These are phyloP conservation scores for Suhomyces wounanorum DNA, from an alignment of 1,139 yeast species.

Conservation along the genomic window DNA sequence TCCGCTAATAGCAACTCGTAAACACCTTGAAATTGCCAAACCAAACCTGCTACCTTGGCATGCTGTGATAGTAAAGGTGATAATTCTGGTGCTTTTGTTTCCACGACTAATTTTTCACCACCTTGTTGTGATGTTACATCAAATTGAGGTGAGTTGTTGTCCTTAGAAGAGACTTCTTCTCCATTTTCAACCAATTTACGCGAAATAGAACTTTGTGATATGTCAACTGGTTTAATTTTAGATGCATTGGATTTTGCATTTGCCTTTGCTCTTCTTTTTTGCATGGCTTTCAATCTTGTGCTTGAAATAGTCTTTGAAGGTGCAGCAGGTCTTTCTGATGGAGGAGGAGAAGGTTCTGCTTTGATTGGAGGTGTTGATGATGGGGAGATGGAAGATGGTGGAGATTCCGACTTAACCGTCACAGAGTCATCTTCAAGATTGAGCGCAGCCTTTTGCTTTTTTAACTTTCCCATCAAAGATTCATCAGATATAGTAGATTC, in stretches of 20 bases:
- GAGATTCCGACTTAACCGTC: constrained; percentile 19
- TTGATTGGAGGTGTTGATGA: constrained; percentile 20
- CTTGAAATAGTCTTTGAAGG: constrained; percentile 43
- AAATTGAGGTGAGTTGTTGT: constrained; percentile 27
- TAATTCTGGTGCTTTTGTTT: constrained; percentile 67
- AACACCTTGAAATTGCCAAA: constrained; percentile 98
- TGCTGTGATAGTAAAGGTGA: constrained; percentile 76
- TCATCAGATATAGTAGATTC: constrained; percentile 23
- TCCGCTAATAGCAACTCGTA: constrained; percentile 81
- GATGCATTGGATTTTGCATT: constrained; percentile 64
- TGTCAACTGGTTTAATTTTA: constrained; percentile 63
- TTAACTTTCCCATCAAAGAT: constrained; percentile 35
- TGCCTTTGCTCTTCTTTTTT: constrained; percentile 84
- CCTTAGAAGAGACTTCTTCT: constrained; percentile 17
- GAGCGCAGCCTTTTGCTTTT: constrained; percentile 36
- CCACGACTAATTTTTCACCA: constrained; percentile 80
- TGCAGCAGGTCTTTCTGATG: constrained; percentile 12
- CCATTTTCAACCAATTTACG: constrained; percentile 51
- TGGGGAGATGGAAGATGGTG: constrained; percentile 17
- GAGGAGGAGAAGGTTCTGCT: constrained; percentile 8
- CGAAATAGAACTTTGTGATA: constrained; percentile 77
- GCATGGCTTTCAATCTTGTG: constrained; percentile 92
- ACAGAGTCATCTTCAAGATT: constrained; percentile 15
- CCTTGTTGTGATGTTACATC: constrained; percentile 80
- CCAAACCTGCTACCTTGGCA: constrained; percentile 71